A percentile compares a stretch with the other conserved stretches of the same genome.
Conservation (phyloP, 768 basidiomycete genomes). For the Dioszegia hungarica region DNA sequence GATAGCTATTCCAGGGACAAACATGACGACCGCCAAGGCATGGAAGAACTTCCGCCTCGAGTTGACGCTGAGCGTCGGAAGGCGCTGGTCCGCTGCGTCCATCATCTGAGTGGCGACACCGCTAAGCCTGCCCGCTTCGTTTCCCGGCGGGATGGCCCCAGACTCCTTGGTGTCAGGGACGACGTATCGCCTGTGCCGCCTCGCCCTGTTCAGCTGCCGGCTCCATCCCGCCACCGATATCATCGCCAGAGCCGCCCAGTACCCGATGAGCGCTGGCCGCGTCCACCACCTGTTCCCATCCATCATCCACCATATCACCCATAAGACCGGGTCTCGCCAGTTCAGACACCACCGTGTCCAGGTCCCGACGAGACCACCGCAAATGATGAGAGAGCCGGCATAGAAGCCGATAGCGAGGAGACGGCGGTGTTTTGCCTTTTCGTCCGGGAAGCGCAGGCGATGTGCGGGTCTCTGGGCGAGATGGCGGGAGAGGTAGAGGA, state of each 20-base stretch:
- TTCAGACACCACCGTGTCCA: constrained; percentile 85
- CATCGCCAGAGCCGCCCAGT: constrained; percentile 75
- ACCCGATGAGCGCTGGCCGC: constrained; percentile 68
- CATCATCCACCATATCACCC: constrained; percentile 71
- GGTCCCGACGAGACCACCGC: constrained; percentile 75
- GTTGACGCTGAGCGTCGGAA: constrained; percentile 84
- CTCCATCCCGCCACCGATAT: constrained; percentile 94
- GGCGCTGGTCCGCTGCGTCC: constrained; percentile 82
- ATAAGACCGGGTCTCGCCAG: constrained; percentile 80
- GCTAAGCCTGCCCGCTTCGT: constrained; percentile 7
- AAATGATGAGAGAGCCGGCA: constrained; percentile 66
- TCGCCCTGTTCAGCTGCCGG: constrained; percentile 73
- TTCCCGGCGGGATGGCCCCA: background rate
- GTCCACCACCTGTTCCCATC: constrained; percentile 74
- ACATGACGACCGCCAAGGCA: constrained; percentile 91
- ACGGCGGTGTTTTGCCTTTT: constrained; percentile 74
- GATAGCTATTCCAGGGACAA: constrained; percentile 83
- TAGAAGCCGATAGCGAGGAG: constrained; percentile 83
- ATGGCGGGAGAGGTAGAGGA: constrained; percentile 84
- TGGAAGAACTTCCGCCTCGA: constrained; percentile 96
- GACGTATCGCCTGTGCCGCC: constrained; percentile 57
- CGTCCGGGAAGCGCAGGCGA: constrained; percentile 73
- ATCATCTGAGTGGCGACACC: constrained; percentile 47
- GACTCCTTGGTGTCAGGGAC: constrained; percentile 21
- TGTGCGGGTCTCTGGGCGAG: constrained; percentile 77